phyloP scores from a whole-genome alignment of 768 basidiomycete species.

The Exsudoporus frostii region DNA sequence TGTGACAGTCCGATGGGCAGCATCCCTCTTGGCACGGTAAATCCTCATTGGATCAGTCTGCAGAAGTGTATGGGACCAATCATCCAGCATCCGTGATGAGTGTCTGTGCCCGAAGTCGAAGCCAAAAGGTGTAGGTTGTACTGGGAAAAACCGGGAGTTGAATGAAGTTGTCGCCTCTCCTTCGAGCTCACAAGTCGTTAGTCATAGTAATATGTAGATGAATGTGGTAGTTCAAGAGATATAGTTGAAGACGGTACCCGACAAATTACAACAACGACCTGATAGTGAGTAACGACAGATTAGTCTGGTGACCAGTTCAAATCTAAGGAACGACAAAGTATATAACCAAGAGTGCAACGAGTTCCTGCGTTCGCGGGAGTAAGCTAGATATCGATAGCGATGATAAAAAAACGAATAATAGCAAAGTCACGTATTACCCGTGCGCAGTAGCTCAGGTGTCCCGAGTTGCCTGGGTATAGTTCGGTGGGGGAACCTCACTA shows the following conservation, averaged over 20 bases:
- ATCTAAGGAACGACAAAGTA: not conserved
- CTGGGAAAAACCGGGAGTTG: not conserved
- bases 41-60: conserved; percentile 76
- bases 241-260: not conserved
- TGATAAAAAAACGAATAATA: not conserved
- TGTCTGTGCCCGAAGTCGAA: not conserved
- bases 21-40: conserved; percentile 79
- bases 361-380: not conserved
- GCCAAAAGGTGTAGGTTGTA: not conserved
- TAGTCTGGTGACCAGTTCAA: not conserved
- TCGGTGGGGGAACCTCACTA: conserved; percentile 23
- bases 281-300: not conserved
- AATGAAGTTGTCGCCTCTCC: not conserved
- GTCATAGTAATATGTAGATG: no score
- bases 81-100: conserved; percentile 31
- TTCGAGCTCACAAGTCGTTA: no score
- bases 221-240: no score
- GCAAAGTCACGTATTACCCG: not conserved
- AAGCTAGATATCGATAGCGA: not conserved
- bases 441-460: not conserved
- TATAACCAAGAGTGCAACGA: not conserved
- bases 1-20: conserved; percentile 58
- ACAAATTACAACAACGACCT: not conserved
- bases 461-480: conserved; percentile 21
- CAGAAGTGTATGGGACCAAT: conserved; percentile 34